Percentiles rank a stretch among this genome's conserved stretches.
phyloP scores from a whole-genome alignment of 139 green algal species.

The Yamagishiella unicocca region DNA sequence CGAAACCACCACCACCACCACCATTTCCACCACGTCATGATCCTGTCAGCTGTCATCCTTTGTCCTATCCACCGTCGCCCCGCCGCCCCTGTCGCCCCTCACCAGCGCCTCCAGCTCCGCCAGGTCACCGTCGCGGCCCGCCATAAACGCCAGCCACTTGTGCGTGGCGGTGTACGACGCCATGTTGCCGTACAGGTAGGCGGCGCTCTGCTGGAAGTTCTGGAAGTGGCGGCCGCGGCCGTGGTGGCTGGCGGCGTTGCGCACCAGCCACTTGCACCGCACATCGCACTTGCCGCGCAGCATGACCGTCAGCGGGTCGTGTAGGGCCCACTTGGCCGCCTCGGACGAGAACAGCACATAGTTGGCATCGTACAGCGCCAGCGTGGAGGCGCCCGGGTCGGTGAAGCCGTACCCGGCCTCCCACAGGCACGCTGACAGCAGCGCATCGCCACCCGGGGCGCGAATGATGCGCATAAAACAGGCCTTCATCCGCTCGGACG shows the following conservation, averaged over 20 bases:
- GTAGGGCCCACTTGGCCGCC: slow-evolving; percentile 9
- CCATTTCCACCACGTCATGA: neutral
- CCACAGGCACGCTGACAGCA: slow-evolving; percentile 41
- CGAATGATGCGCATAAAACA: neutral
- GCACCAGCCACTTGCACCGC: slow-evolving; percentile 21
- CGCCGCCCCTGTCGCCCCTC: neutral
- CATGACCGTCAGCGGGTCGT: slow-evolving; percentile 15
- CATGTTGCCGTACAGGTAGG: slow-evolving; percentile 16
- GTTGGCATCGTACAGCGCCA: slow-evolving; percentile 13
- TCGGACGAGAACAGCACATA: slow-evolving; percentile 15
- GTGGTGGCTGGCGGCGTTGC: neutral
- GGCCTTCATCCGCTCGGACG: neutral
- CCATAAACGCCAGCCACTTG: slow-evolving; percentile 36
- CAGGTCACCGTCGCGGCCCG: neutral
- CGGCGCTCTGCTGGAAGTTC: neutral
- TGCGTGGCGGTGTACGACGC: slow-evolving; percentile 8
- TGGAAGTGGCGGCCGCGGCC: slow-evolving; percentile 10
- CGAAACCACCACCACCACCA: too few species aligned
- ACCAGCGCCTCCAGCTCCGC: neutral
- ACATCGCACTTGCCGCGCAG: slow-evolving; percentile 21
- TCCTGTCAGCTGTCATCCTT: neutral
- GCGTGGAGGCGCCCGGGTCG: slow-evolving; percentile 16
- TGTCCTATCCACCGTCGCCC: neutral
- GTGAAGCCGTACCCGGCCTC: slow-evolving; percentile 37
- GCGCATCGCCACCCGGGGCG: slow-evolving; percentile 21